phyloP scores from a whole-genome alignment of 2,329 filamentous ascomycete genomes.

The Ascomycota sp. region DNA sequence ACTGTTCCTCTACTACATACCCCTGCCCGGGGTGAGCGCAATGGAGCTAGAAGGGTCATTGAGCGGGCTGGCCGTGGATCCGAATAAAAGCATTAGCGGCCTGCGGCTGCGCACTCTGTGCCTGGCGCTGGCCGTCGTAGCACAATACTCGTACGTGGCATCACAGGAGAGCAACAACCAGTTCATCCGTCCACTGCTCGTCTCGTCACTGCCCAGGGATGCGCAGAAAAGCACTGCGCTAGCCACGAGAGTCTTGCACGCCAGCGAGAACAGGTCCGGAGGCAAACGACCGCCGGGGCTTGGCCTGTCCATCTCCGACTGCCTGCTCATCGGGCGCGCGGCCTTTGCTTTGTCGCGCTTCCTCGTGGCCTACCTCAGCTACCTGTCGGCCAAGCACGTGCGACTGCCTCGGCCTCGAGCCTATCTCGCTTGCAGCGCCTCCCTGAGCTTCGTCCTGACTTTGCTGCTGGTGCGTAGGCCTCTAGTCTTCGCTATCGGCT shows the following conservation, averaged over 20 bases:
- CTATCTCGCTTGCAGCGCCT: slow-evolving; percentile 42
- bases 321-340: slow-evolving; percentile 51
- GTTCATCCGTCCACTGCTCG: slow-evolving; percentile 34
- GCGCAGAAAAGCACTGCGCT: neutral
- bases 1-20: slow-evolving; percentile 48
- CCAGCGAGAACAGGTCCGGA: too few species aligned
- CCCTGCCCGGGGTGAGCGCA: slow-evolving; percentile 39
- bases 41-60: slow-evolving; percentile 29
- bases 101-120: slow-evolving; percentile 32
- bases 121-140: slow-evolving; percentile 49
- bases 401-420: slow-evolving; percentile 45
- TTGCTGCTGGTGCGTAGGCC: slow-evolving; percentile 38
- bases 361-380: slow-evolving; percentile 43
- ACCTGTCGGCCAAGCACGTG: slow-evolving; percentile 23
- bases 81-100: slow-evolving; percentile 26
- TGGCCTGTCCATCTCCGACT: slow-evolving; percentile 36
- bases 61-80: slow-evolving; percentile 26
- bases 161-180: slow-evolving; percentile 47
- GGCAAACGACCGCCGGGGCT: slow-evolving; percentile 24
- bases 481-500: slow-evolving; percentile 58
- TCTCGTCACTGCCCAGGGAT: slow-evolving; percentile 15
- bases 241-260: slow-evolving; percentile 6
- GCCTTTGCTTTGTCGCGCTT: slow-evolving; percentile 59
- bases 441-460: slow-evolving; percentile 36
- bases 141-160: slow-evolving; percentile 64